These are phyloP conservation scores for Globisporangium spinosum DNA, from an alignment of 352 stramenopile genomes.

Conservation along the genomic window DNA sequence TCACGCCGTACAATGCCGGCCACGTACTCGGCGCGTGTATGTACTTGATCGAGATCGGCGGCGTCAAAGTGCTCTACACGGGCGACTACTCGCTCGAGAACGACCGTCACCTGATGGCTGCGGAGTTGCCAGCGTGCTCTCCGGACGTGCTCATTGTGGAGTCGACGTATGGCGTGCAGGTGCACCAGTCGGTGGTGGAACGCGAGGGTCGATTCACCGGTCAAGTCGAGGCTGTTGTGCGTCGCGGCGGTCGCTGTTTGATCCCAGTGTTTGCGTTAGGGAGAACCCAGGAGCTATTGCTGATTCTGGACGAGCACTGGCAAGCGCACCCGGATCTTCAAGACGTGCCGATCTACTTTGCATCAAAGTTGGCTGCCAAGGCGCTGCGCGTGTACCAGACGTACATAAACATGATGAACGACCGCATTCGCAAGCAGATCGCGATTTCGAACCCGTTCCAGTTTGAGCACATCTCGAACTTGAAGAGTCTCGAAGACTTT, in stretches of 20 bases:
- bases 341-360: slow-evolving; percentile 98
- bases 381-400: slow-evolving; percentile 98
- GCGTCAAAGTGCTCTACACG: slow-evolving; percentile 97
- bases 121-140: slow-evolving; percentile 74
- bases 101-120: slow-evolving; percentile 97
- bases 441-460: slow-evolving; percentile 97
- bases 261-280: slow-evolving; percentile 99
- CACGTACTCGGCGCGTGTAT: slow-evolving; percentile 99
- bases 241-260: slow-evolving; percentile 94
- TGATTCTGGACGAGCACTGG: slow-evolving; percentile 99
- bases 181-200: slow-evolving; percentile 95
- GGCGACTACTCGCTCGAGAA: slow-evolving; percentile 98
- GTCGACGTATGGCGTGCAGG: slow-evolving; percentile 97
- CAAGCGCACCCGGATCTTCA: slow-evolving; percentile 91
- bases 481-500: slow-evolving; percentile 96
- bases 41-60: slow-evolving; percentile 98
- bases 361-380: slow-evolving; percentile 94
- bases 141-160: slow-evolving; percentile 99
- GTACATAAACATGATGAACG: slow-evolving; percentile 99
- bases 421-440: slow-evolving; percentile 95
- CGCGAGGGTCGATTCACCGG: slow-evolving; percentile 96
- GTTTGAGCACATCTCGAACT: slow-evolving; percentile 96
- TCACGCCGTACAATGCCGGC: slow-evolving; percentile 98
- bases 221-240: slow-evolving; percentile 95
- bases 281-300: slow-evolving; percentile 96